phyloP scores from a whole-genome alignment of 2,329 filamentous ascomycete species.

The Beauveria scarabaeidicola region DNA sequence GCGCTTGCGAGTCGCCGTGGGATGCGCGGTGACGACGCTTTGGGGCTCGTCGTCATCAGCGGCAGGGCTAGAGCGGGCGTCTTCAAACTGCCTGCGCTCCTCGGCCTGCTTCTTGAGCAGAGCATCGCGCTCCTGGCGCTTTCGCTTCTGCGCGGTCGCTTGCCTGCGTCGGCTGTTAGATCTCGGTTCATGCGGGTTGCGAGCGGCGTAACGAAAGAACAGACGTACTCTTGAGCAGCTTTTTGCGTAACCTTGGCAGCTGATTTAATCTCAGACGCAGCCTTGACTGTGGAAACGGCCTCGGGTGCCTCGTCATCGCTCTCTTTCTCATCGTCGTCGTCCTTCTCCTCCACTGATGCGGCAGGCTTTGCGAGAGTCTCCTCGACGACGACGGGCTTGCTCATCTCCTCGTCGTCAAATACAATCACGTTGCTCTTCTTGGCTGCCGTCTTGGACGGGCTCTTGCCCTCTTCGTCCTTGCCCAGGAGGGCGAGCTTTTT shows the following conservation, averaged over 20 bases:
- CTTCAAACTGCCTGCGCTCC: constrained; percentile 33
- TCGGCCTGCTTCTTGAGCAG: constrained; percentile 48
- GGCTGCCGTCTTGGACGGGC: not conserved
- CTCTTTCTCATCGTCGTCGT: constrained; percentile 32
- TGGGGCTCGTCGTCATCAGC: constrained; percentile 14
- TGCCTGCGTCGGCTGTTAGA: constrained; percentile 28
- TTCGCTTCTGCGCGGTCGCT: constrained; percentile 42
- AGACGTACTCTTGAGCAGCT: constrained; percentile 43
- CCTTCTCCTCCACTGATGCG: constrained; percentile 24
- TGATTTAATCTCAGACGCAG: constrained; percentile 37
- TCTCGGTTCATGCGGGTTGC: not conserved
- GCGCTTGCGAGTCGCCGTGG: not conserved
- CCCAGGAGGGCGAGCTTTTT: constrained; percentile 27
- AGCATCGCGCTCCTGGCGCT: constrained; percentile 46
- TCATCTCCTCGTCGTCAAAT: constrained; percentile 27
- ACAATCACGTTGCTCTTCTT: constrained; percentile 22
- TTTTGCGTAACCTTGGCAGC: constrained; percentile 39
- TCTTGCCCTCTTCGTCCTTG: constrained; percentile 16
- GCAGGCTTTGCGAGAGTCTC: constrained; percentile 12
- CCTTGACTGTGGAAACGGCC: constrained; percentile 45
- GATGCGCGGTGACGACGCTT: constrained; percentile 10
- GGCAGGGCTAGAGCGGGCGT: constrained; percentile 17
- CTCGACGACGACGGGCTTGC: constrained; percentile 10
- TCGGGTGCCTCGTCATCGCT: constrained; percentile 50
- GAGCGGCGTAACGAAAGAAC: not conserved